Evolutionary conservation across 495 filamentous ascomycete genomes (phyloP).

Genomic region (Penicillium desertorum): DNA sequence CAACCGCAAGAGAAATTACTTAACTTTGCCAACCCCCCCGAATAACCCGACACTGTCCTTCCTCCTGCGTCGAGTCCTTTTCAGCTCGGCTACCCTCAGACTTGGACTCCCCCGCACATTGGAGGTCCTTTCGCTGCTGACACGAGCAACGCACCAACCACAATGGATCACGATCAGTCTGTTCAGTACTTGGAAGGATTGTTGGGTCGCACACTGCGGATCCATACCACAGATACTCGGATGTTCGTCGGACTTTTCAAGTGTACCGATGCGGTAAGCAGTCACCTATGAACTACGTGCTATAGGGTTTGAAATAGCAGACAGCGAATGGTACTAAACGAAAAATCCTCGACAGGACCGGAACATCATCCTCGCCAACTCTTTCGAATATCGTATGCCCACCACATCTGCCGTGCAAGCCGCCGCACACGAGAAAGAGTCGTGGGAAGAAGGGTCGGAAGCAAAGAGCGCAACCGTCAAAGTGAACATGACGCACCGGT

Average conservation of each 20-base stretch:
- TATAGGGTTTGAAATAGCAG: not conserved
- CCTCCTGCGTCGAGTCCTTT: not conserved
- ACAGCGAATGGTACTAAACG: constrained; percentile 8
- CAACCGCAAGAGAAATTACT: not conserved
- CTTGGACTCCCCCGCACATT: constrained; percentile 6
- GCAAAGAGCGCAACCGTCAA: constrained; percentile 43
- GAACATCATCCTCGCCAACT: constrained; percentile 82
- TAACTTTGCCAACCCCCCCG: not conserved
- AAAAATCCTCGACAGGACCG: constrained; percentile 52
- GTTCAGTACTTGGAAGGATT: constrained; percentile 47
- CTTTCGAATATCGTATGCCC: constrained; percentile 83
- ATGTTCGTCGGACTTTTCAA: constrained; percentile 91
- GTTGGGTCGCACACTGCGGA: constrained; percentile 60
- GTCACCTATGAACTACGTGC: not conserved
- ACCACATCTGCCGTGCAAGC: constrained; percentile 50
- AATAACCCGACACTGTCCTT: not conserved
- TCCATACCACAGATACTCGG: constrained; percentile 79
- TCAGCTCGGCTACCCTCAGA: constrained; percentile 1
- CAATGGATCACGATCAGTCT: constrained; percentile 45
- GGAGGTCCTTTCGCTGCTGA: constrained; percentile 27
- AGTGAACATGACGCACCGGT: constrained; percentile 75
- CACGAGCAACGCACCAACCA: constrained; percentile 11
- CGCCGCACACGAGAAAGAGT: constrained; percentile 31
- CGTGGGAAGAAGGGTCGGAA: constrained; percentile 26
- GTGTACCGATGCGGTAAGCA: constrained; percentile 83